Percentiles rank a stretch among this genome's conserved stretches.
phyloP scores from a whole-genome alignment of 306 rosid genomes.

The Cajanus cajan region DNA sequence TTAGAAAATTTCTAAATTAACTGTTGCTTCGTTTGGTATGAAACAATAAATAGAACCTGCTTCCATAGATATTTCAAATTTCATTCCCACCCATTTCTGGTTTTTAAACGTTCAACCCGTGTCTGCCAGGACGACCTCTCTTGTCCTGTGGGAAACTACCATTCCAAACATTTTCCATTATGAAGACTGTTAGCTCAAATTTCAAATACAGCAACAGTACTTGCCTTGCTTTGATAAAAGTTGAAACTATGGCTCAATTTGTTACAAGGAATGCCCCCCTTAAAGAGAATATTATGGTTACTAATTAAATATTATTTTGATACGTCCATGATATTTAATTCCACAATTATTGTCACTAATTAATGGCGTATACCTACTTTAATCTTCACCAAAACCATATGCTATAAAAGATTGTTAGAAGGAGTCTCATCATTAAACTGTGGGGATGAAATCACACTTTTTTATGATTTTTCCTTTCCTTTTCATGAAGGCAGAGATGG shows the following conservation, averaged over 20 bases:
- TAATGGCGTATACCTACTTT: constrained; percentile 27
- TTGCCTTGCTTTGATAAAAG: neutral
- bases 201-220: constrained; percentile 13
- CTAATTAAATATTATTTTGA: constrained; percentile 13
- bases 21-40: neutral
- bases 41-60: neutral
- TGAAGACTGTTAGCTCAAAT: neutral
- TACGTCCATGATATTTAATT: constrained; percentile 27
- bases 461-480: constrained; percentile 33
- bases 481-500: constrained; percentile 29
- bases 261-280: neutral
- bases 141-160: neutral
- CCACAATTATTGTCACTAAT: constrained; percentile 35
- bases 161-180: neutral
- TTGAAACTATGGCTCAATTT: neutral
- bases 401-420: neutral
- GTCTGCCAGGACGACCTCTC: constrained; percentile 4
- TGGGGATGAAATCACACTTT: constrained; percentile 29
- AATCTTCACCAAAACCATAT: constrained; percentile 39
- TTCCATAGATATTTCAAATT: neutral
- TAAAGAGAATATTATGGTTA: constrained; percentile 25
- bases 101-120: neutral
- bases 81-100: neutral
- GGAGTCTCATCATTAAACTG: constrained; percentile 30
- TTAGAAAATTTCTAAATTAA: neutral